phyloP scores from a whole-genome alignment of 495 filamentous ascomycete species.

The Hypoxylon subgilvum region DNA sequence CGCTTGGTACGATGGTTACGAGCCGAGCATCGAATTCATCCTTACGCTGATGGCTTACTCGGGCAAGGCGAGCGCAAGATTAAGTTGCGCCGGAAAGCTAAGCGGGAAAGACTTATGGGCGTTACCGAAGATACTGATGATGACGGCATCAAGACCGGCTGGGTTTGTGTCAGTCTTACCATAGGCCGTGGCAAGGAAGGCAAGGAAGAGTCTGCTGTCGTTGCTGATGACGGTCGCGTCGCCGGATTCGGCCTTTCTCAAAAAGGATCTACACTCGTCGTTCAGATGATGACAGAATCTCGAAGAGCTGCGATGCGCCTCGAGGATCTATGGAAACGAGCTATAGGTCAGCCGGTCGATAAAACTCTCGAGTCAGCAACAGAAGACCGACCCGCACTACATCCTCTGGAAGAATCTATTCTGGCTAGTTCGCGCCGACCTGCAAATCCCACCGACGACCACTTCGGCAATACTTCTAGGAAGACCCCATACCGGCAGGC shows the following conservation, averaged over 20 bases:
- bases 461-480: constrained; percentile 19
- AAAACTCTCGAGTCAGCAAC: constrained; percentile 19
- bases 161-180: constrained; percentile 90
- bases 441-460: neutral
- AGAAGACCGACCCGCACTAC: constrained; percentile 27
- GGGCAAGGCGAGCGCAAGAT: constrained; percentile 90
- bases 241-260: constrained; percentile 76
- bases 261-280: constrained; percentile 68
- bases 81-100: constrained; percentile 79
- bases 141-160: constrained; percentile 87
- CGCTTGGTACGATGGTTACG: constrained; percentile 86
- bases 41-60: constrained; percentile 84
- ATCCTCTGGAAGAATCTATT: constrained; percentile 41
- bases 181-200: constrained; percentile 59
- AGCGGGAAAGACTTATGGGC: constrained; percentile 75
- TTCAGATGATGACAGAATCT: constrained; percentile 88
- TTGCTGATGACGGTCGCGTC: constrained; percentile 55
- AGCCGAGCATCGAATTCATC: constrained; percentile 68
- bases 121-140: constrained; percentile 65
- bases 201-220: constrained; percentile 48
- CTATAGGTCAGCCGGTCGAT: constrained; percentile 51
- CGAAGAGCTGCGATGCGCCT: constrained; percentile 84
- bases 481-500: constrained; percentile 24
- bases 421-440: constrained; percentile 26
- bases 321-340: constrained; percentile 75